Evolutionary conservation across 179 eudicot species (phyloP).

Genomic region (Gypsophila paniculata): DNA sequence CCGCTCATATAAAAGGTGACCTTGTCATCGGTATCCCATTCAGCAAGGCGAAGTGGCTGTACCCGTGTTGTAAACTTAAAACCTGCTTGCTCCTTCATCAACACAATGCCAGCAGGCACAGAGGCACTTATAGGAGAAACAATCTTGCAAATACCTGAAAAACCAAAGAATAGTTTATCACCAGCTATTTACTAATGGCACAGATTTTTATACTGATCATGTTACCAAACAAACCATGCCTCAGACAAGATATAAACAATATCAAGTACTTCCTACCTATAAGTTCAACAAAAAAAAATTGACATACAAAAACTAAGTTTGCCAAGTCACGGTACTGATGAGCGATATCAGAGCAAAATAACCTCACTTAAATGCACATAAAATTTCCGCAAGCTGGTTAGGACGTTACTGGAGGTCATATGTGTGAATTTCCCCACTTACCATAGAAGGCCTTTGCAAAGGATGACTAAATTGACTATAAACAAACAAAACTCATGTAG

Average conservation of each 20-base stretch:
- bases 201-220: not conserved
- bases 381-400: not conserved
- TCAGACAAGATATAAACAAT: not conserved
- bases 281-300: not conserved
- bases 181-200: not conserved
- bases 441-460: not conserved
- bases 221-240: not conserved
- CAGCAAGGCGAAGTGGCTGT: constrained; percentile 95
- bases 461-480: not conserved
- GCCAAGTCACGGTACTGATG: not conserved
- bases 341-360: not conserved
- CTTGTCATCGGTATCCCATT: constrained; percentile 91
- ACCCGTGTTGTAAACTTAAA: constrained; percentile 92
- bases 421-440: not conserved
- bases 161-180: constrained; percentile 6
- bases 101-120: constrained; percentile 87
- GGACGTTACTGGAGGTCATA: not conserved
- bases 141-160: constrained; percentile 89
- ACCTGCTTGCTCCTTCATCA: constrained; percentile 86
- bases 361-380: not conserved
- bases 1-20: constrained; percentile 97
- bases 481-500: not conserved
- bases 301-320: not conserved
- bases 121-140: constrained; percentile 73
- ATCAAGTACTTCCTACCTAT: not conserved